Base-by-base conservation (phyloP, 805 yeast species). In the Cyberlindnera sargentensis region DNA sequence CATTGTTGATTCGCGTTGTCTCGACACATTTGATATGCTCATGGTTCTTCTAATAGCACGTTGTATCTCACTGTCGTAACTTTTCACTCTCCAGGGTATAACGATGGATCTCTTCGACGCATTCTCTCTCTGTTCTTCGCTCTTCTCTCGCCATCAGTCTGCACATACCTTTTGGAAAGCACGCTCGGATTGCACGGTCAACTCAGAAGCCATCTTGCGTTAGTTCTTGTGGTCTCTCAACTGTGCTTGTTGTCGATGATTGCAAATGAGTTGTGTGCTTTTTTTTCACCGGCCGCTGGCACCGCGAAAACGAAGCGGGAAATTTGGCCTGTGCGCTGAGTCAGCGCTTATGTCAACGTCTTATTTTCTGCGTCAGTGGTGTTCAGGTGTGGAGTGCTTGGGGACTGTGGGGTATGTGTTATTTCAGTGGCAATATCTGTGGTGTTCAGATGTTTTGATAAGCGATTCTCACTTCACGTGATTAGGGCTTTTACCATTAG, bases 161-260 rank as follows among this genome's bases (percentile, higher is more conserved):
- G 37, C 31, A 74, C 95, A 72, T 80, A 87, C 95, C 95, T 93
- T 93, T 84, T 93, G 99, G 96, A 84, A 93, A 89, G 99, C 99
- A 80, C 95, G 91, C 84, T 93, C 99, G 72, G 97, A 85, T 84
- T 93, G 99, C 80, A 93, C 99, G 75, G 96, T 91, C 80, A 93
- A 88, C 84, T 93, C 99, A 76, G 98, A 85, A 72, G 98, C 95
- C 98, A 91, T 93, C 78, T 78, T 79, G 65, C 42, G 43, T 43
- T 46, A 39, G 40, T 46, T 46, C 39, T 36, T 36, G 25, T 27
- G 25, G 32, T 36, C 8, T 28, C 24, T 15, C 8, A 25, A 9
- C n/a, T 36, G 10, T 25, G 10, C 31, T 10, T 8, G 15, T 24
- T 35, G 30, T 35, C 11, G 28, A 35, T 25, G 28, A 31, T 30